A percentile compares a stretch with the other conserved stretches of the same genome.
phyloP scores from a whole-genome alignment of 768 basidiomycete genomes.

The Rhizopogon rudus region DNA sequence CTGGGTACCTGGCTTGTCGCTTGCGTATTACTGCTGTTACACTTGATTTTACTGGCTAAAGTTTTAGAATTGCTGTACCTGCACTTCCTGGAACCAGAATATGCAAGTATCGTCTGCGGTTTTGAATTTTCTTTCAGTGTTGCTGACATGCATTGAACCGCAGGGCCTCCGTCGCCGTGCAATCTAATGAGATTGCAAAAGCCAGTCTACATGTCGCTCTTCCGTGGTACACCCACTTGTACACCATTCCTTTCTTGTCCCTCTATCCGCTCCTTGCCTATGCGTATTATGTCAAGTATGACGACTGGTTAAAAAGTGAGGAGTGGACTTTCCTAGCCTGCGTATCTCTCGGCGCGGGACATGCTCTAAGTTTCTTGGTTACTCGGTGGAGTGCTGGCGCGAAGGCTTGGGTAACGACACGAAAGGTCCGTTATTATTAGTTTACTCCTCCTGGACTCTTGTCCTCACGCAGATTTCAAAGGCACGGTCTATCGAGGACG shows the following conservation, averaged over 20 bases:
- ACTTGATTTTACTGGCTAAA: too few species aligned
- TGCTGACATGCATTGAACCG: neutral
- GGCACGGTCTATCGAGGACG: conserved; percentile 65
- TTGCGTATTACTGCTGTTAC: too few species aligned
- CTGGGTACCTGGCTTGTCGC: neutral
- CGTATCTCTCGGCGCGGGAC: conserved; percentile 76
- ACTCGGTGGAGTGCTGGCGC: conserved; percentile 87
- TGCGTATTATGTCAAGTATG: conserved; percentile 88
- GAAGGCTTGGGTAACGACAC: conserved; percentile 75
- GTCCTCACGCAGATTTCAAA: conserved; percentile 11
- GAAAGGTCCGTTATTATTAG: conserved; percentile 42
- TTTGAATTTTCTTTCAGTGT: neutral
- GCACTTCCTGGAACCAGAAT: neutral
- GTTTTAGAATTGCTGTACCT: too few species aligned
- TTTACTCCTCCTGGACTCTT: neutral
- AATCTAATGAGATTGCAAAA: conserved; percentile 62
- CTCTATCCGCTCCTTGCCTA: conserved; percentile 84
- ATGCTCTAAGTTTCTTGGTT: conserved; percentile 87
- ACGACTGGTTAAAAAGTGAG: conserved; percentile 86
- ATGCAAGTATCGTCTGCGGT: neutral
- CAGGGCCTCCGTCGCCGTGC: conserved; percentile 46
- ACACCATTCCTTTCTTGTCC: conserved; percentile 71
- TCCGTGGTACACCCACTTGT: conserved; percentile 69
- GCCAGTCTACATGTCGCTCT: conserved; percentile 63
- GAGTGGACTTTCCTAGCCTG: conserved; percentile 98